Evolutionary conservation across 805 yeast species (phyloP), one percentile per base, ranked within the genome.

Genomic region (Candida caryicola): DNA sequence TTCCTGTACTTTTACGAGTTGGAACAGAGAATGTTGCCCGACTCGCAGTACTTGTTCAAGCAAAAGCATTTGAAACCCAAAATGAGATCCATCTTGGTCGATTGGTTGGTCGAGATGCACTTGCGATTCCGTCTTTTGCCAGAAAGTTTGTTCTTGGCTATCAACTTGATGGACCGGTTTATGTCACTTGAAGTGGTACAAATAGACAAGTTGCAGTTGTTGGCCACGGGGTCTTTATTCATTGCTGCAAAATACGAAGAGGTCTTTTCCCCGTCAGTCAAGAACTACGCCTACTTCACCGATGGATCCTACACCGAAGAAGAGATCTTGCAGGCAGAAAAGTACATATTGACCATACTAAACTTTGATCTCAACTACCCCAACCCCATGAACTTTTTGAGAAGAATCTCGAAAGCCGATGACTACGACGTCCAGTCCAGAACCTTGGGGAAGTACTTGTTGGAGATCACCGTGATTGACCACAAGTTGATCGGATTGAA

Each of bases 181-280:
- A 76, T 90, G 76, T 77, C 89, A 5, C 66, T 73, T 38, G 88
- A 84, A 52, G 71, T 73, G 29, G 90, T 86, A 17, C 82, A 82
- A 41, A 78, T 89, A 42, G 88, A 82, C 52, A 79, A 85, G 61
- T 63, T 90, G 34, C 97, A 90, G 66, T 72, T 89, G 44, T 71
- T 88, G 38, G 96, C 96, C 4, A 85, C 93, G 1, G 86, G 95
- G 1, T 74, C 90, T 9, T 65, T 90, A 40, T 86, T 88, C 60
- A 83, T 88, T 44, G 95, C 96, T 29, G 95, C 96, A 12, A 89
- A 89, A 62, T 86, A 85, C 59, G 96, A 90, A 65, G 97, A 90
- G 64, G 95, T 90, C 18, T 84, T 81, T 56, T 74, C 88, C 8
- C 97, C 96, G 8, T 81, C 90, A 25, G 82, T 90, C 21, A 77